Conservation (phyloP, 2,329 filamentous ascomycete species). For the Neopestalotiopsis rosae region DNA sequence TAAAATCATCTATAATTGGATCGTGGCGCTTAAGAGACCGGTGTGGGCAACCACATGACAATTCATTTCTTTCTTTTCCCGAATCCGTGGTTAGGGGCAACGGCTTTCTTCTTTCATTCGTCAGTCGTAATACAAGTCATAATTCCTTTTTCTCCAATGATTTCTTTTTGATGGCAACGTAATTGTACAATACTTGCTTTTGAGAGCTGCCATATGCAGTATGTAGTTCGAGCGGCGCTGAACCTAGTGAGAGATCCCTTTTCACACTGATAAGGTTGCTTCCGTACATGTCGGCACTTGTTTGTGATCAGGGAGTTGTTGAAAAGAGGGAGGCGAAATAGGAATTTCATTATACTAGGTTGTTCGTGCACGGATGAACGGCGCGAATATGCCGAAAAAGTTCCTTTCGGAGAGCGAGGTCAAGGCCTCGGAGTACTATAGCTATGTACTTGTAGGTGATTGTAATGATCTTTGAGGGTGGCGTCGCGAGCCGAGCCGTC, state of each 20-base stretch:
- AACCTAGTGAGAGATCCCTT: not conserved
- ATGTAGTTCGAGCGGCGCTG: not conserved
- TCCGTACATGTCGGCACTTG: slow-evolving; percentile 2
- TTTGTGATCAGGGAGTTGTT: not conserved
- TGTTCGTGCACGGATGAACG: not conserved
- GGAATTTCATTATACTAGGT: not conserved
- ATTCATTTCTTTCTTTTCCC: not conserved
- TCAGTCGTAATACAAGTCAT: not conserved
- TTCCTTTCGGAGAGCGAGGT: not conserved
- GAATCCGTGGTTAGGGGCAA: not conserved
- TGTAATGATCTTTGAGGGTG: not conserved
- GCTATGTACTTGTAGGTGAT: not conserved
- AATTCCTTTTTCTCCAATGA: not conserved
- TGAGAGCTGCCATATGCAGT: not conserved
- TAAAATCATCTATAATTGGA: not conserved
- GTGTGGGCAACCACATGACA: not conserved
- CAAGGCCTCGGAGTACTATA: not conserved
- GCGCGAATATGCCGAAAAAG: not conserved
- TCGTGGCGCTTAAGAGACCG: not conserved
- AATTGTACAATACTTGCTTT: not conserved
- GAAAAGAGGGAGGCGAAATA: not conserved
- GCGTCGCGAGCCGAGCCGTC: no score
- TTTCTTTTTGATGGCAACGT: not conserved
- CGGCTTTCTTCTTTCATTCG: not conserved
- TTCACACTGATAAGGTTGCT: not conserved